Evolutionary conservation across 257 asterid genomes (phyloP), one percentile per base, ranked within the genome.

Genomic region (Salvia splendens): DNA sequence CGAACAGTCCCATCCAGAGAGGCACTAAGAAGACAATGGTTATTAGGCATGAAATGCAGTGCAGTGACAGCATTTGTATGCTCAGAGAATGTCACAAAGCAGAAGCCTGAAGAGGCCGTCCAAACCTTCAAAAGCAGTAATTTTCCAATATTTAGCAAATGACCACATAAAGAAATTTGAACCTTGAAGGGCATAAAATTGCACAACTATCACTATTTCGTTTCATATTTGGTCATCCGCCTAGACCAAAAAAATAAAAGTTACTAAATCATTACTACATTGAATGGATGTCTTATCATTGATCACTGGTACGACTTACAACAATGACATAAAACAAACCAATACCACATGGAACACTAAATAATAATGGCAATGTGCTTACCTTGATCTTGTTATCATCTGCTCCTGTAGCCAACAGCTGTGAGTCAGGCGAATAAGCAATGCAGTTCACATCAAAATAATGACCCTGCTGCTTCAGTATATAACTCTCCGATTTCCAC

Each of bases 361-460:
- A 63, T 20, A 64, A 63, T 30, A 60, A 12, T 35, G 51, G 54
- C 46, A 12, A 48, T 36, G 65, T 68, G 35, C 74, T 54, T 68
- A 86, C 99, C 97, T 94, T 94, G 77, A 94, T 82, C 80, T 94
- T 94, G 85, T 94, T 88, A 80, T 94, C 99, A 79, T 91, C 99
- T 38, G 99, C 95, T 53, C 99, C 99, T 0, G 99, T 94, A 65
- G 97, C 99, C 83, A 94, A 75, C 59, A 94, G 84, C 80, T 94
- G 99, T 7, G 99, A 91, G 83, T 94, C 99, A 32, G 87, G 91
- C 12, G 99, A 94, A 79, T 86, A 91, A 0, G 95, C 97, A 67
- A 94, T 71, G 82, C 92, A 85, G 36, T 94, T 94, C 67, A 94
- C 97, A 81, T 94, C 99, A 76, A 88, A 94, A 81, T 94, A 94